Evolutionary conservation across 805 yeast species (phyloP), one percentile per base, ranked within the genome.

Genomic region (Ogataea sp.): DNA sequence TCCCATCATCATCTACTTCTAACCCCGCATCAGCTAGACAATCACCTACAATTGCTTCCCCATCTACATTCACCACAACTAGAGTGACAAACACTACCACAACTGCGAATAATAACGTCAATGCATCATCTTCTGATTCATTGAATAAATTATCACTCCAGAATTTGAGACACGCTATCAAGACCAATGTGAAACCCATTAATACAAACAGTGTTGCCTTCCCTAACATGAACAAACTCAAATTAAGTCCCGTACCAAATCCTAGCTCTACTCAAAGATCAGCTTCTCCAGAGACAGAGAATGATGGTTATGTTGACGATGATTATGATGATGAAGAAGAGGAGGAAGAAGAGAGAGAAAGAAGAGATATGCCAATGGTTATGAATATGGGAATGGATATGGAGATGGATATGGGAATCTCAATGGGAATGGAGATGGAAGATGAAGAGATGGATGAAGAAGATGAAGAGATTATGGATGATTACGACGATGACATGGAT

Each of bases 381-480:
- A 10, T 14, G 16, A 15, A 28, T n/a, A n/a, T n/a, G n/a, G n/a
- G n/a, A n/a, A n/a, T n/a, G n/a, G n/a, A n/a, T n/a, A n/a, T n/a
- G n/a, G n/a, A n/a, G n/a, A n/a, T n/a, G n/a, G n/a, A n/a, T n/a
- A n/a, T n/a, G n/a, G n/a, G n/a, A n/a, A n/a, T n/a, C n/a, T n/a
- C n/a, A n/a, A n/a, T n/a, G n/a, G n/a, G n/a, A n/a, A 47, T 42
- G 15, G 52, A 48, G 31, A 46, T 55, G 24, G 53, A 52, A 13
- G 60, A 53, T 13, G 56, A 50, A 15, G 55, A 45, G 3, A 56
- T 47, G 3, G 45, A 43, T 24, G 50, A 16, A 5, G 26, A 32
- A 10, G 53, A 39, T 39, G 51, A 41, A 32, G 53, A 39, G 28
- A 51, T 47, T 33, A 46, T 55, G 23, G 53, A 52, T 14, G 60